phyloP scores from a whole-genome alignment of 139 green algal species.

The Closterium sp. region DNA sequence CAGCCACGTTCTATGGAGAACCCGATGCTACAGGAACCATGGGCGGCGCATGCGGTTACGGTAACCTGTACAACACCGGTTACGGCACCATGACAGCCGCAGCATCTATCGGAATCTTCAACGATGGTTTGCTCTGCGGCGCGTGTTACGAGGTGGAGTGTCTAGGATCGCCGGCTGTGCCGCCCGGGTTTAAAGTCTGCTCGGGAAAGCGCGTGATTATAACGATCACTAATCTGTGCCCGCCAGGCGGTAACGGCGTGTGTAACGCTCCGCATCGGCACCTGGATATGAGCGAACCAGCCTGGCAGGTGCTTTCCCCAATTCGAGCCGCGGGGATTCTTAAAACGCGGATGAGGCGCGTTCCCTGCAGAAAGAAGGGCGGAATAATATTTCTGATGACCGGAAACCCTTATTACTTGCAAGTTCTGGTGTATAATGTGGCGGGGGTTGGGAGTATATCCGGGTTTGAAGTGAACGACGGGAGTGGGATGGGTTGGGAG shows the following conservation, averaged over 20 bases:
- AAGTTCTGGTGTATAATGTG: slow-evolving; percentile 23
- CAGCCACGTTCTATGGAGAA: slow-evolving; percentile 34
- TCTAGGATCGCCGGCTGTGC: background rate
- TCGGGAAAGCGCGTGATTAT: slow-evolving; percentile 3
- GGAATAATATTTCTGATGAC: slow-evolving; percentile 2
- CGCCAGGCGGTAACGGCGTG: background rate
- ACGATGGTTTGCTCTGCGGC: slow-evolving; percentile 26
- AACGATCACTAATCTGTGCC: slow-evolving; percentile 41
- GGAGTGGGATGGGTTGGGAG: background rate
- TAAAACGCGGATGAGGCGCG: slow-evolving; percentile 10
- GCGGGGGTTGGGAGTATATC: background rate
- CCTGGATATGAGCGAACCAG: slow-evolving; percentile 14
- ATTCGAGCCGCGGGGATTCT: background rate
- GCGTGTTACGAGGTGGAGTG: slow-evolving; percentile 27
- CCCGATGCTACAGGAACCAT: slow-evolving; percentile 26
- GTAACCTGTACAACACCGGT: slow-evolving; percentile 21
- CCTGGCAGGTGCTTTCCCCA: background rate
- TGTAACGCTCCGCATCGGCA: slow-evolving; percentile 16
- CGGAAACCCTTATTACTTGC: slow-evolving; percentile 12
- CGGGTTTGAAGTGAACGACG: background rate
- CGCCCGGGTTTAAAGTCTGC: background rate
- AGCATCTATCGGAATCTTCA: slow-evolving; percentile 18
- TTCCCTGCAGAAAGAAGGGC: slow-evolving; percentile 6
- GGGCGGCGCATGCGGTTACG: slow-evolving; percentile 41
- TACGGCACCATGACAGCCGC: slow-evolving; percentile 33